Evolutionary conservation across 805 yeast species (phyloP), one percentile per base, ranked within the genome.

Genomic region (Starmera pachycereana): DNA sequence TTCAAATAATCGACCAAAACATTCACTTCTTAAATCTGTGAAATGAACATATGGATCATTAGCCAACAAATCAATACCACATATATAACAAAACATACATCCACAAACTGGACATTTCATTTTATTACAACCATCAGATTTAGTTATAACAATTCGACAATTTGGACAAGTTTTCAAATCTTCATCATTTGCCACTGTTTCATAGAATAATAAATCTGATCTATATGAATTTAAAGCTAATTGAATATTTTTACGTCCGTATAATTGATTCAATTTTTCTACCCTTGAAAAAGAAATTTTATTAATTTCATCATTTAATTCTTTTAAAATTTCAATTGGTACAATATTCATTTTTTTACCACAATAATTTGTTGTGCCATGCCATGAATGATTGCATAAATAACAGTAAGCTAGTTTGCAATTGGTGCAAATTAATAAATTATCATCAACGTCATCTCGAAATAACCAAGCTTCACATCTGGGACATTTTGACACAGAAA

Each of bases 81-180:
- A 78, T 9, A 75, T 35, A 43, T 70, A 72, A 50, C 85, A 78
- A 45, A 78, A 78, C 34, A 55, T 49, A 0, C 69, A 60, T 5
- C 48, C 46, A 44, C 85, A 78, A 6, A 66, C 57, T 0, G 63
- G 46, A 49, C 86, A 78, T 32, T 62, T 64, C 79, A 78, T 76
- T 49, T 74, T 76, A 49, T 77, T 78, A 53, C 84, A 78, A 6
- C 84, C 86, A 46, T 76, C 82, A 19, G 68, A 59, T 42, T 74
- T 66, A 43, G 75, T 74, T 6, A 75, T 68, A 7, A 68, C 68
- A 2, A 68, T 49, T 12, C 56, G 53, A 49, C 84, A 78, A 4
- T 56, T 53, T 0, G 85, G 84, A 45, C 84, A 78, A 39, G 63
- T 54, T 16, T 62, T 65, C 39, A 72, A 56, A 28, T 66, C 68